Evolutionary conservation across 139 green algal genomes (phyloP).

Genomic region (Chlamydomonas sp.): DNA sequence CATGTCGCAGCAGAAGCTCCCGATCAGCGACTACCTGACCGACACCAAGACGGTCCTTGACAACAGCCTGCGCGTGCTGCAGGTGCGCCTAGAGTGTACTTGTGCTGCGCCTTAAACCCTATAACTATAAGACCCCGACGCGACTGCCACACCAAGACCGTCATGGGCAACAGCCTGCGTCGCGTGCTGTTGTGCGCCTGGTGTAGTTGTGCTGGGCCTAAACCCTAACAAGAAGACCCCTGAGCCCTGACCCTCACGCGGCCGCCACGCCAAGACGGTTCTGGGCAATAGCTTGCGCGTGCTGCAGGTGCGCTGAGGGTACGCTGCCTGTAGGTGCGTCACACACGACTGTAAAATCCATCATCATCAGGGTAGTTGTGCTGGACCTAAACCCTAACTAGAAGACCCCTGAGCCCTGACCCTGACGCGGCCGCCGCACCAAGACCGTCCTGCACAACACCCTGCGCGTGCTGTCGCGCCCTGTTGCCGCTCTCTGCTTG

Average conservation of each 20-base stretch:
- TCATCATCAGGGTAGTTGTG: too few species aligned
- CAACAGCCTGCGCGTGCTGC: slow-evolving; percentile 81
- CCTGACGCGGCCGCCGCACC: too few species aligned
- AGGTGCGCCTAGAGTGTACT: too few species aligned
- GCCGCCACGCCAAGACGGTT: slow-evolving; percentile 83
- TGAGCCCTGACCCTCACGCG: too few species aligned
- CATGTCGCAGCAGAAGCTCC: slow-evolving; percentile 66
- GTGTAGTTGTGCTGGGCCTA: neutral
- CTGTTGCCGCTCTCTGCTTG: too few species aligned
- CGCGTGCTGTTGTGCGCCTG: too few species aligned
- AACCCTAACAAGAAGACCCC: too few species aligned
- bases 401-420: too few species aligned
- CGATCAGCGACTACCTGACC: slow-evolving; percentile 92
- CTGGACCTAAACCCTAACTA: neutral
- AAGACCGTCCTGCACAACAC: slow-evolving; percentile 86
- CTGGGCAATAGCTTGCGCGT: slow-evolving; percentile 89
- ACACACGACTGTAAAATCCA: too few species aligned
- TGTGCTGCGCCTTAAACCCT: neutral
- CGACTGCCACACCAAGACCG: slow-evolving; percentile 84
- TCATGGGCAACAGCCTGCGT: slow-evolving; percentile 86
- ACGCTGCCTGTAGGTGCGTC: too few species aligned
- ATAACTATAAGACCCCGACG: neutral
- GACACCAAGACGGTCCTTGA: slow-evolving; percentile 91
- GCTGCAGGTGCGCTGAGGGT: slow-evolving; percentile 63
- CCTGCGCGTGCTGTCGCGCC: too few species aligned